phyloP scores from a whole-genome alignment of 2,329 filamentous ascomycete species.

The Pezicula neosporulosa region DNA sequence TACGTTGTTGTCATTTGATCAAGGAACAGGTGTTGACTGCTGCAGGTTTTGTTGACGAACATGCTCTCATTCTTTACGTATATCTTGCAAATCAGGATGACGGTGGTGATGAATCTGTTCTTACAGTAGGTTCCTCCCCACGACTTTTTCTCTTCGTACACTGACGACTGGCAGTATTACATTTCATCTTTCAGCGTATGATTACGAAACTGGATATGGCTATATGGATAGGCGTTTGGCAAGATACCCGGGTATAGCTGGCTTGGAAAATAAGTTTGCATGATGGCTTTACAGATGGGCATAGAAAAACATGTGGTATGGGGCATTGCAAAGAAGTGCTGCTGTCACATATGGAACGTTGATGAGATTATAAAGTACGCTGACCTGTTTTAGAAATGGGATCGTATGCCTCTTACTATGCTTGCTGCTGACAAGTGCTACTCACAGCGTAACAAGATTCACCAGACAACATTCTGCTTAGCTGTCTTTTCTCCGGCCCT shows the following conservation, averaged over 20 bases:
- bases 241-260: slow-evolving; percentile 6
- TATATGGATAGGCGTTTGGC: slow-evolving; percentile 17
- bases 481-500: no score
- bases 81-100: slow-evolving; percentile 73
- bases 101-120: slow-evolving; percentile 64
- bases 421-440: no score
- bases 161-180: slow-evolving; percentile 44
- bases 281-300: no score
- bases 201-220: slow-evolving; percentile 3
- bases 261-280: no score
- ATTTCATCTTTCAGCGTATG: slow-evolving; percentile 50
- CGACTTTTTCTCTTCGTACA: not conserved
- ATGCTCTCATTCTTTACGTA: slow-evolving; percentile 79
- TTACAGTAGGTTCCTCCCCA: slow-evolving; percentile 56
- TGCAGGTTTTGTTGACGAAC: slow-evolving; percentile 67
- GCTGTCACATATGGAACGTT: no score
- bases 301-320: no score
- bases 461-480: no score
- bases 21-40: slow-evolving; percentile 9
- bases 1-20: slow-evolving; percentile 32
- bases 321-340: no score
- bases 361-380: no score
- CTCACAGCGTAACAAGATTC: no score
- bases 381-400: no score
- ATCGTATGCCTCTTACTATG: no score